phyloP scores from a whole-genome alignment of 2,329 filamentous ascomycete genomes.

The Xylariaceae sp. region DNA sequence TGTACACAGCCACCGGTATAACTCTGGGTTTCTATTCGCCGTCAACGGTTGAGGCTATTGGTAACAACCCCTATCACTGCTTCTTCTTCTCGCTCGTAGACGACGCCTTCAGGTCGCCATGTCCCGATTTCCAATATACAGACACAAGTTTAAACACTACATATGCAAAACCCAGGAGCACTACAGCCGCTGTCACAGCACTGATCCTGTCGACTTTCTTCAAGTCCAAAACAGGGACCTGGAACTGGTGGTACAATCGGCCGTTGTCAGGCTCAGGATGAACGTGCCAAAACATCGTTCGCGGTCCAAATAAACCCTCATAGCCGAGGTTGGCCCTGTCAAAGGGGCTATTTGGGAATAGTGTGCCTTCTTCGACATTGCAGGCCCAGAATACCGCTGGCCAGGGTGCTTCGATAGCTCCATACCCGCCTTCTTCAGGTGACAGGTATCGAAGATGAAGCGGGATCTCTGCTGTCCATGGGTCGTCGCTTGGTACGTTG shows the following conservation, averaged over 20 bases:
- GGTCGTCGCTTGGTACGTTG: conserved; percentile 33
- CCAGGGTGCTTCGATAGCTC: conserved; percentile 64
- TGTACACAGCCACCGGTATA: background rate
- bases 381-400: conserved; percentile 92
- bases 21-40: background rate
- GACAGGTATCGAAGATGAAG: conserved; percentile 81
- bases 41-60: too few species aligned
- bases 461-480: conserved; percentile 70
- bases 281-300: conserved; percentile 82
- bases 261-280: conserved; percentile 44
- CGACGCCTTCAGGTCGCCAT: conserved; percentile 24
- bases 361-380: conserved; percentile 59
- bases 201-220: conserved; percentile 47
- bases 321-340: conserved; percentile 83
- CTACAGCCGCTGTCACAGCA: conserved; percentile 55
- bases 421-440: conserved; percentile 56
- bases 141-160: conserved; percentile 58
- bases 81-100: conserved; percentile 27
- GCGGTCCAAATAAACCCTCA: conserved; percentile 72
- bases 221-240: conserved; percentile 64
- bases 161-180: conserved; percentile 67
- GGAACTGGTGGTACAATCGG: conserved; percentile 52
- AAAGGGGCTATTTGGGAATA: conserved; percentile 78
- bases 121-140: conserved; percentile 36
- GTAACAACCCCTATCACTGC: conserved; percentile 14